Base-by-base conservation (phyloP, 2,329 filamentous ascomycete species). In the Tolypocladium ophioglossoides region DNA sequence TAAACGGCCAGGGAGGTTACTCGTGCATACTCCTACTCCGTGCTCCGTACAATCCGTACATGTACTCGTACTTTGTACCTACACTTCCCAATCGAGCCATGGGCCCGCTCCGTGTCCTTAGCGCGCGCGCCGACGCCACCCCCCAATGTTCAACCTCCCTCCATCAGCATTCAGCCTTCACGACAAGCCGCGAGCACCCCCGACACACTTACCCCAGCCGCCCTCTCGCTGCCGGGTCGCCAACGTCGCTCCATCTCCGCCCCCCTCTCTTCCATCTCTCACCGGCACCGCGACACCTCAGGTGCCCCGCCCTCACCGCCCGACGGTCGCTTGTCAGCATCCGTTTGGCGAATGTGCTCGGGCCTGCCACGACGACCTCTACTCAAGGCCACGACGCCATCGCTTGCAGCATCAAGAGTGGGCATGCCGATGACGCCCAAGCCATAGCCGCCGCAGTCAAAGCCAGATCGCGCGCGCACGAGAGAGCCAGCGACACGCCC, bases 71-170 rank as follows among this genome's bases (percentile, higher is more conserved):
- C 54, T 54, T 52, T 35, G 55, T 50, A 53, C n/a, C n/a, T n/a
- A n/a, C n/a, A n/a, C n/a, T n/a, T 54, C 58, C 55, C 37, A 55
- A 57, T 54, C 52, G 44, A 51, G 58, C 53, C n/a, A 35, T 52
- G 56, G 57, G 52, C 53, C 53, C 50, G 50, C 48, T 35, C 44
- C 50, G 27, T 49, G 20, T 50, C 46, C 50, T 54, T 52, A 58
- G 56, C 54, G 51, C 52, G 56, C 54, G 51, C 52, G 44, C 52
- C 52, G 51, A 50, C 46, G 53, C 54, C 56, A 54, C 52, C 50
- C 38, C 49, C 52, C 48, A 54, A 52, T 53, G 58, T 59, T 61
- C 64, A 65, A 62, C 61, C 62, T 63, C 61, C 63, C 61, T 61
- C 63, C 54, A 57, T 30, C 46, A 22, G 34, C 52, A 35, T 32